Evolutionary conservation across 73 alveolate genomes (phyloP), one percentile per base, ranked within the genome.

Genomic region (Effrenium voratum): DNA sequence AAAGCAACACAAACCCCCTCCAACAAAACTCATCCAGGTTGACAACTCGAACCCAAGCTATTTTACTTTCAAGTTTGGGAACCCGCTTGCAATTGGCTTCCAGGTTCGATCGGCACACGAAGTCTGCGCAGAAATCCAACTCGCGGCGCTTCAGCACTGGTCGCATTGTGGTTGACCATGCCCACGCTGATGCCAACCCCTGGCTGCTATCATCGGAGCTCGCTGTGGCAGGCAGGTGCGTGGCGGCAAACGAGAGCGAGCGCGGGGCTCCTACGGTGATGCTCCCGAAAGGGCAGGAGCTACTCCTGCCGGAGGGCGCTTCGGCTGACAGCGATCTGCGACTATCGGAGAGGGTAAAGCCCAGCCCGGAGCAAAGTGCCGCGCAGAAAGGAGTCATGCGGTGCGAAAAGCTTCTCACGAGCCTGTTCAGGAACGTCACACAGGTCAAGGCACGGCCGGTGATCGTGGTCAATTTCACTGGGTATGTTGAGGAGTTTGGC

Each of bases 401-500:
- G 36, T 36, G 40, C 3, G 76, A 82, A 38, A 10, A 16, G 1
- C 77, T 82, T 4, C 41, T 82, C 26, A 40, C 10, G 55, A 1
- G 34, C 26, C 52, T 47, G 10, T 34, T 82, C 77, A 47, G n/a
- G 73, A 26, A 26, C 52, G n/a, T n/a, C n/a, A n/a, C n/a, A n/a
- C n/a, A n/a, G n/a, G 49, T 50, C 55, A 50, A n/a, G 5, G 0
- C 34, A 55, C 3, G 41, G 38, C 93, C 93, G 12, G n/a, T 30
- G 26, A 1, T 82, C 40, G 52, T 82, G 36, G 36, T 47, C 38
- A 82, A 82, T 26, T 82, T 30, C 44, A 50, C 93, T 22, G 93
- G 93, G 55, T 82, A 82, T 36, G 93, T 82, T 43, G 93, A 82
- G 45, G 93, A 82, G 52, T n/a, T 82, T 47, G 93, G 41, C 12